Percentiles rank a stretch among this genome's conserved stretches.
Conservation (phyloP, 768 basidiomycete species). For the Kondoa subrosea region DNA sequence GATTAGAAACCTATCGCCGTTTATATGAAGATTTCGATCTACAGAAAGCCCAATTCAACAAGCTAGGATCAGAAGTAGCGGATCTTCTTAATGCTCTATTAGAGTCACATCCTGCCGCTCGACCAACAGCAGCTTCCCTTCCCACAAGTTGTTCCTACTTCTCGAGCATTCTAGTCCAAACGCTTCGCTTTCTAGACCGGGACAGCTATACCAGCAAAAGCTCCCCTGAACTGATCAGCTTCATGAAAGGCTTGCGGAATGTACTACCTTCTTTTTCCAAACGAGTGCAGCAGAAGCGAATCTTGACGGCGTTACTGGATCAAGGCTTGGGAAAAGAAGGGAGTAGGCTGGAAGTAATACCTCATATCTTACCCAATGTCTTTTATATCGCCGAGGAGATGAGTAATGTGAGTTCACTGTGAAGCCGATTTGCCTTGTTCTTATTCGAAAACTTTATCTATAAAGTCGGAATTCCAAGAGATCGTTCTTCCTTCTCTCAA, state of each 20-base stretch:
- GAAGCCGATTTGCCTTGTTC: neutral
- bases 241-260: constrained; percentile 23
- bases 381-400: constrained; percentile 70
- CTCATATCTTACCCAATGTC: constrained; percentile 89
- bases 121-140: constrained; percentile 63
- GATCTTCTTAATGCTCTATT: constrained; percentile 64
- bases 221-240: constrained; percentile 68
- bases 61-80: constrained; percentile 37
- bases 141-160: constrained; percentile 70
- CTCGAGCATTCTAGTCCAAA: constrained; percentile 85
- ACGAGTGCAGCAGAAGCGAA: constrained; percentile 67
- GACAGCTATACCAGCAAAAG: constrained; percentile 89
- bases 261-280: constrained; percentile 77
- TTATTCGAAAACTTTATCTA: neutral
- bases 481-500: constrained; percentile 72
- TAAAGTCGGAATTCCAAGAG: constrained; percentile 50
- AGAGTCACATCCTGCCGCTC: constrained; percentile 52
- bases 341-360: constrained; percentile 46
- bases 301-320: constrained; percentile 78
- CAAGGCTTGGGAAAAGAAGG: constrained; percentile 59
- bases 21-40: constrained; percentile 35
- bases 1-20: constrained; percentile 31
- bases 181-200: constrained; percentile 85
- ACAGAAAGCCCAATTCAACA: constrained; percentile 44
- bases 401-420: constrained; percentile 36